Conservation (phyloP, 106 monocot species). For the Narthecium ossifragum region DNA sequence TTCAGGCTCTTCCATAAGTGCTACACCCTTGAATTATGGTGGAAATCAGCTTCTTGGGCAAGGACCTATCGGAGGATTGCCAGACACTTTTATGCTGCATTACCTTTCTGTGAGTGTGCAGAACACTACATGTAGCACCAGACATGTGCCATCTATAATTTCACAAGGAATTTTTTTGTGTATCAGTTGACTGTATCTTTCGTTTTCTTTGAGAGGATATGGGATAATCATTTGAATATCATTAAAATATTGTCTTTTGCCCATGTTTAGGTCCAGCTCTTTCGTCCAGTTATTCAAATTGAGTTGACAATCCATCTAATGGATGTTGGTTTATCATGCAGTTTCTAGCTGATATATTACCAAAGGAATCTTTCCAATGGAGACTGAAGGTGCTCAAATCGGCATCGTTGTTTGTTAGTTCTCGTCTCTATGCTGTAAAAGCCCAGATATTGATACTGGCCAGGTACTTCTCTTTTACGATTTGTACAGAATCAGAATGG, state of each 20-base stretch:
- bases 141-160: no score
- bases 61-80: constrained; percentile 17
- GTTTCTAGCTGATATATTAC: constrained; percentile 49
- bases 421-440: constrained; percentile 65
- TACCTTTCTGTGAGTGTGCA: constrained; percentile 46
- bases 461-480: constrained; percentile 29
- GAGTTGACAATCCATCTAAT: no score
- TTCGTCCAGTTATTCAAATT: no score
- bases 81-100: constrained; percentile 10
- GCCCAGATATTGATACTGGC: constrained; percentile 59
- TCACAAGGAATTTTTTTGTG: no score
- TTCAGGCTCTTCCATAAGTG: constrained; percentile 19
- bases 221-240: no score
- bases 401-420: constrained; percentile 60
- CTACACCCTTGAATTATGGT: constrained; percentile 12
- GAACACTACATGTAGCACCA: no score
- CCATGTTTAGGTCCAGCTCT: no score
- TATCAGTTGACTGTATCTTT: no score
- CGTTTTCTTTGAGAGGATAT: no score
- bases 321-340: constrained; percentile 16
- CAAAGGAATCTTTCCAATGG: constrained; percentile 58
- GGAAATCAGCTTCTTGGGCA: constrained; percentile 13
- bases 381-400: constrained; percentile 66
- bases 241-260: no score
- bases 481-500: no score